Evolutionary conservation across 805 yeast genomes (phyloP), one percentile per base, ranked within the genome.

Genomic region (Ogataea haglerorum): DNA sequence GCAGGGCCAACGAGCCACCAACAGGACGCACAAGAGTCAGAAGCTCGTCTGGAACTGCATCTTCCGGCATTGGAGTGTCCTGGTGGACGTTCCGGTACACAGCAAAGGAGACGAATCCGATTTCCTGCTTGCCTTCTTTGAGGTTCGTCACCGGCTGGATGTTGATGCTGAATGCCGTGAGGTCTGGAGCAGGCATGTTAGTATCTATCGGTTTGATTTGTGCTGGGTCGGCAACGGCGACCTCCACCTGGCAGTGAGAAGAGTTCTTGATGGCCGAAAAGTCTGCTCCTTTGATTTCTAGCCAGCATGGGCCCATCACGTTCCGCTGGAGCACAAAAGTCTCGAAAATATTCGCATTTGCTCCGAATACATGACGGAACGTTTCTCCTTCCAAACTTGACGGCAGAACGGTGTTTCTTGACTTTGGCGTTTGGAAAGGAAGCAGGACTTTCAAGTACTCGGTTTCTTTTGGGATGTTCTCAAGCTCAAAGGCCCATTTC

Each of bases 281-380:
- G 46, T 82, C 80, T 35, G 82, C 83, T 36, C 76, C 72, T 30
- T 72, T 68, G 38, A 93, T 70, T 35, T 84, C 84, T 38, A 93
- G 68, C 99, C 99, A 93, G 60, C 98, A 89, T 3, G 99, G 99
- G 8, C 99, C 99, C 96, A 88, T 90, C 32, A 93, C 73, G 51
- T 83, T 81, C 52, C 85, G 73, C 60, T 82, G 87, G 18, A 90
- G 54, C 9, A 88, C 93, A 62, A 93, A 88, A 10, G 86, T 73
- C 67, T 93, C 99, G 60, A 93, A 89, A 17, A 86, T 68, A 40
- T 73, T 73, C 3, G 93, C 62, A 44, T 71, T 76, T 3, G 86
- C 71, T 36, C 98, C 98, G 65, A 89, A 88, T 2, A 88, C 86
- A 42, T 77, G 83, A 8, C 72, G 65, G 57, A 85, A 89, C 0